Conservation (phyloP, 108 stramenopile genomes). For the Nitzschia sp. region DNA sequence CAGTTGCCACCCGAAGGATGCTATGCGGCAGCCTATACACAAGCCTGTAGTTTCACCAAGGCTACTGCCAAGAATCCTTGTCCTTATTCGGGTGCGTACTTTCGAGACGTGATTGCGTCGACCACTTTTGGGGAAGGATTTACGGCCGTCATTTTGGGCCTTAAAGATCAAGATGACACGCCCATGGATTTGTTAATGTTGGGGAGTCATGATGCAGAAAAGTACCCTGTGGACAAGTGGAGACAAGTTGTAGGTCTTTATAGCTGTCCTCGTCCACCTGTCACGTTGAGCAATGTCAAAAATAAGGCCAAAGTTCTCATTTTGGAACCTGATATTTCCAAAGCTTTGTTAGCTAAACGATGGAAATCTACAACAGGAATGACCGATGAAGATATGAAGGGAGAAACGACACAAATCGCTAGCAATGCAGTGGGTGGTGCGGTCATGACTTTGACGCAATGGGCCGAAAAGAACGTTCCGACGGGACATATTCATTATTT, state of each 20-base stretch:
- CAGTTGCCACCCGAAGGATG: conserved; percentile 21
- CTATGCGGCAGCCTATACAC: not conserved
- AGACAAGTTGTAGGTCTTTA: not conserved
- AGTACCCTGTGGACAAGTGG: not conserved
- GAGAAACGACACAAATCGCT: conserved; percentile 4
- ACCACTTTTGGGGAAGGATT: not conserved
- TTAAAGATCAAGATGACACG: not conserved
- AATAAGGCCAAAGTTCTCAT: not conserved
- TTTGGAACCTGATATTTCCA: not conserved
- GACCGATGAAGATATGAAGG: not conserved
- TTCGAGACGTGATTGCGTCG: not conserved
- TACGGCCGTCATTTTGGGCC: conserved; percentile 4
- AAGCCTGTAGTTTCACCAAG: conserved; percentile 24
- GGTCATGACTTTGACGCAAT: not conserved
- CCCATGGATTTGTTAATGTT: conserved; percentile 11
- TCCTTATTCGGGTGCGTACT: conserved; percentile 1
- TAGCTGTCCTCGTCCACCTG: not conserved
- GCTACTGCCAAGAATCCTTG: conserved; percentile 15
- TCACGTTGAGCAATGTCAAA: not conserved
- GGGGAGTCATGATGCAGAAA: conserved; percentile 3
- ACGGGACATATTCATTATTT: conserved; percentile 8
- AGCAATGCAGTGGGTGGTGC: not conserved
- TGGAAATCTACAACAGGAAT: not conserved
- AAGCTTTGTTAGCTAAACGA: not conserved
- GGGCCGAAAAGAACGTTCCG: not conserved